Evolutionary conservation across 1,284 basidiomycete species (phyloP), one percentile per base, ranked within the genome.

Genomic region (Microbotryum intermedium): DNA sequence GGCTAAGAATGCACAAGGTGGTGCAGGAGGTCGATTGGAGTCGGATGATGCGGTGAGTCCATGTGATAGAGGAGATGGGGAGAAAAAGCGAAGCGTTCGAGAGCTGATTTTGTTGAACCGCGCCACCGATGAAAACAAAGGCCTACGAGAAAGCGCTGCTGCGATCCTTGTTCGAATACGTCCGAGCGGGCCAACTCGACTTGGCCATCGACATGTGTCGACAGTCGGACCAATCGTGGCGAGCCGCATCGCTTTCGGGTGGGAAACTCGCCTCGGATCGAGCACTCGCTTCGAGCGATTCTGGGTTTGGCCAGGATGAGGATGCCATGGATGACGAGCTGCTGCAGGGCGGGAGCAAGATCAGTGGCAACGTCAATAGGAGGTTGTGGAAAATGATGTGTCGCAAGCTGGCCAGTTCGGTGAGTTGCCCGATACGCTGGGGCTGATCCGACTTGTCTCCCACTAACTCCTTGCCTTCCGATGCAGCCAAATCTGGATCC

Each of bases 211-310:
- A 88, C 45, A 76, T 93, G 16, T 94, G 90, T 72, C 78, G 85
- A 65, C 84, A 84, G 69, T 86, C 88, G 0, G 85, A 90, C 63
- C 88, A 94, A 68, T 86, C 89, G 4, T 97, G 93, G 93, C 81
- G 90, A 30, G 89, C 90, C 1, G 89, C 89, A 0, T 87, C 85
- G 59, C 82, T 94, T 34, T 82, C 86, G 6, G 91, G 90, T 2
- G 84, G 87, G 0, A 73, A 82, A 42, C 71, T 88, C n/a, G 88
- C 88, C 71, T 79, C 80, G 50, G 90, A 88, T 84, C 79, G 78
- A 50, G 79, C 81, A 0, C 78, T 90, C 3, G 57, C 60, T 20
- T 47, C 60, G 56, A 80, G 79, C 30, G 81, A 75, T 23, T 81
- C 83, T 1, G 81, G 79, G 67, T 82, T 82, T 21, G 80, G 81